Base-by-base conservation (phyloP, 176 grass and related monocot genomes). In the Paspalum notatum region DNA sequence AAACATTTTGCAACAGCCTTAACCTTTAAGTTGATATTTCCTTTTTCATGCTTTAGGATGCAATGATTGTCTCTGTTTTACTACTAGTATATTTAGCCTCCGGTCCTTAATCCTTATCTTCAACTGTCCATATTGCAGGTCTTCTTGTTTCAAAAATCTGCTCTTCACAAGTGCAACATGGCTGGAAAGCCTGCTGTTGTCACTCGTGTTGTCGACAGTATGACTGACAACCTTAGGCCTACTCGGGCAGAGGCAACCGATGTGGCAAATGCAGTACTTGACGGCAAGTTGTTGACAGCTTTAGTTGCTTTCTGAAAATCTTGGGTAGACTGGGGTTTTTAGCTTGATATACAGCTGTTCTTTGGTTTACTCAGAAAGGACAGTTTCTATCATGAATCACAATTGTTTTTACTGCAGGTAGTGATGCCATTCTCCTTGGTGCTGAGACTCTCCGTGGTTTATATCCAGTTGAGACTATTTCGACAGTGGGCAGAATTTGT, bases 131-230 rank as follows among this genome's bases (percentile, higher is more conserved):
- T 83, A 47, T 27, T 86, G 48, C 71, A 99, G 97, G 97, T 91
- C 72, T 99, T 99, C 77, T 74, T 96, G 48, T 99, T 99, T 66
- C 97, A 99, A 91, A 99, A 99, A 40, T 92, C 97, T 82, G 97
- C 97, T 53, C 83, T 96, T 40, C 87, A 95, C 82, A 99, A 99
- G 85, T 99, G 97, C 71, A 99, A 99, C 85, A 87, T 99, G 85
- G 93, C 93, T 85, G 97, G 97, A 90, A 99, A 99, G 60, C 93
- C 97, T 41, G 97, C 93, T 86, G 97, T 99, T 74, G 74, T 99
- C 68, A 99, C 97, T 75, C 97, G 97, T 88, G 97, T 99, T 22
- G 97, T 99, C 67, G 97, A 99, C 89, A 99, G 97, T 84, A 99
- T 99, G 97, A 99, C 97, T 56, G 97, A 96, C 68, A 99, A 99